phyloP scores from a whole-genome alignment of 805 yeast genomes.

The Lipomyces sp. region DNA sequence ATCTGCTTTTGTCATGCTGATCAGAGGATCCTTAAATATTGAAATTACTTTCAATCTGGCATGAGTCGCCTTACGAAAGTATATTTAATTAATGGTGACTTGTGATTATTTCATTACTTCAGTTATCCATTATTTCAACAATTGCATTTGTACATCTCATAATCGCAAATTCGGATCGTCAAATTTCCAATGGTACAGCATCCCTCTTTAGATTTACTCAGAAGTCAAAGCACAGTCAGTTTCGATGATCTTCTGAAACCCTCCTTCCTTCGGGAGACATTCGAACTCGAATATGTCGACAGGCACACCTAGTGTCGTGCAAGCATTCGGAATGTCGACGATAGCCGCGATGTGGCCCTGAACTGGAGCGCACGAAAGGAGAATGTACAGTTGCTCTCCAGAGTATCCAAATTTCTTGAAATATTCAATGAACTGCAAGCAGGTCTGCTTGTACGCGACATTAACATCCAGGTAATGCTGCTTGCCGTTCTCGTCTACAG shows the following conservation, averaged over 20 bases:
- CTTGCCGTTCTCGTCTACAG: conserved; percentile 55
- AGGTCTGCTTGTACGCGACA: conserved; percentile 58
- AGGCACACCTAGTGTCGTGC: conserved; percentile 57
- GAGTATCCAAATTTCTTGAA: conserved; percentile 56
- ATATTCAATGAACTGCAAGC: conserved; percentile 56
- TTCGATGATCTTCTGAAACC: conserved; percentile 14
- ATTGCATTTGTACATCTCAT: conserved; percentile 1
- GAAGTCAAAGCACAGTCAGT: conserved; percentile 19
- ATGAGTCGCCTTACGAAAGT: neutral
- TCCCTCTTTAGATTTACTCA: neutral
- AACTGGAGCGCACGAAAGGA: conserved; percentile 55
- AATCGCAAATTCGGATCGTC: neutral
- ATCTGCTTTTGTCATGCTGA: too few relatives aligned
- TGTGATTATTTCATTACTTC: neutral
- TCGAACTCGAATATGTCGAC: conserved; percentile 59
- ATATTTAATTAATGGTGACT: neutral
- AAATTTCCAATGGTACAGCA: neutral
- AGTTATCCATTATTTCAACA: neutral
- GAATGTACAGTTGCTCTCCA: conserved; percentile 56
- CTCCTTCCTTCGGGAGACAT: conserved; percentile 33
- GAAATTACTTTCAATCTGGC: neutral
- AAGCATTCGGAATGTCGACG: conserved; percentile 59
- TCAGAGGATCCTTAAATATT: too few relatives aligned
- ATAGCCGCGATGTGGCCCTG: conserved; percentile 59
- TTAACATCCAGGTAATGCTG: conserved; percentile 55